These are phyloP conservation scores for Annona squamosa DNA, from an alignment of 164 flowering plant genomes.

Conservation along the genomic window DNA sequence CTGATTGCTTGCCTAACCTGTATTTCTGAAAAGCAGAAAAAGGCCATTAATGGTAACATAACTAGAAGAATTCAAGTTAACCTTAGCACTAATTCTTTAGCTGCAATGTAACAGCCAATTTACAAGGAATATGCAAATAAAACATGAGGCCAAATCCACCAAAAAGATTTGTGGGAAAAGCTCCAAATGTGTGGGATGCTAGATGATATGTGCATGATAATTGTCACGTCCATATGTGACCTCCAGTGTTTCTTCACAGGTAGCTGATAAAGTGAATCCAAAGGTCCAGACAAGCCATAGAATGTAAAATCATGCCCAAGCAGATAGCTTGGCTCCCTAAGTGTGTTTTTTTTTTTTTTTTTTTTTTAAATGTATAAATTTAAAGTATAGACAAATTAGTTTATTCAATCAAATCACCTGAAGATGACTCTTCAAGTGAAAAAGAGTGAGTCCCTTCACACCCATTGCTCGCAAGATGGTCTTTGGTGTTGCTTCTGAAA, in stretches of 20 bases:
- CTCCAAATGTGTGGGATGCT: too few relatives aligned
- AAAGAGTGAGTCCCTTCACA: conserved; percentile 74
- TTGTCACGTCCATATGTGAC: too few relatives aligned
- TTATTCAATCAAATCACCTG: conserved; percentile 39
- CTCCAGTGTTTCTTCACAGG: too few relatives aligned
- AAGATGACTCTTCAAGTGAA: conserved; percentile 77
- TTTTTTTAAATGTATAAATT: not conserved
- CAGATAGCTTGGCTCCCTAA: too few relatives aligned
- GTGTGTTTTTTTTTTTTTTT: too few relatives aligned
- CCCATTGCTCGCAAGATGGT: conserved; percentile 73
- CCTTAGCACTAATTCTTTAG: not conserved
- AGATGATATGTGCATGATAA: too few relatives aligned
- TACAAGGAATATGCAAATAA: not conserved
- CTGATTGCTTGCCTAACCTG: conserved; percentile 67
- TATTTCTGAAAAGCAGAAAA: conserved; percentile 44
- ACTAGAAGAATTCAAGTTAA: not conserved
- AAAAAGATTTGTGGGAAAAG: not conserved
- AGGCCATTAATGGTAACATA: conserved; percentile 4
- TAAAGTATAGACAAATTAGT: not conserved
- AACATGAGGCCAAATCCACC: not conserved
- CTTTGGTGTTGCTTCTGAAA: conserved; percentile 81
- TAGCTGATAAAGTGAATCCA: too few relatives aligned
- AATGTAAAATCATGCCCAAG: too few relatives aligned
- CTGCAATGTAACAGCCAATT: not conserved
- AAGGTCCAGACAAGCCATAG: too few relatives aligned